Conservation (phyloP, 1,284 basidiomycete species). For the Ustilago curta region DNA sequence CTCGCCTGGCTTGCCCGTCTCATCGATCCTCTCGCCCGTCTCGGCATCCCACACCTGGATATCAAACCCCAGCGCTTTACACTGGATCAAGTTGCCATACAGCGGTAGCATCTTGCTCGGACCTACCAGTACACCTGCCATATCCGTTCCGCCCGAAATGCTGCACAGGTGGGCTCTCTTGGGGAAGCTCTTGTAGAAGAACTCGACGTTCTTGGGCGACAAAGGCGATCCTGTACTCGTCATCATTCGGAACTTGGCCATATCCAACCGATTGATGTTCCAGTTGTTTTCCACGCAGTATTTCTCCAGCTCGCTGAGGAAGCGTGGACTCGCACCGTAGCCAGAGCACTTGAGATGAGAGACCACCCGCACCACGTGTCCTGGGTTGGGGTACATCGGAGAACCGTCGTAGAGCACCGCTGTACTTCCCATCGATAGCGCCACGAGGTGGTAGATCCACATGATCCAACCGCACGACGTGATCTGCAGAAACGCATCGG, state of each 20-base stretch:
- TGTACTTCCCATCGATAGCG: conserved; percentile 55
- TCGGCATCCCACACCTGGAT: conserved; percentile 58
- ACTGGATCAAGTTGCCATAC: conserved; percentile 66
- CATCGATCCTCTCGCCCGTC: conserved; percentile 50
- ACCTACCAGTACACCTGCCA: conserved; percentile 64
- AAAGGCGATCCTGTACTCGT: conserved; percentile 67
- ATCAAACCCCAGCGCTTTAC: conserved; percentile 64
- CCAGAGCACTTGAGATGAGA: conserved; percentile 61
- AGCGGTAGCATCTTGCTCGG: conserved; percentile 57
- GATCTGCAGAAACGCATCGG: conserved; percentile 64
- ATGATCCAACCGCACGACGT: conserved; percentile 68
- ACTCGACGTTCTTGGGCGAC: conserved; percentile 55
- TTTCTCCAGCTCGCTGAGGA: conserved; percentile 51
- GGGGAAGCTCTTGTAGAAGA: conserved; percentile 61
- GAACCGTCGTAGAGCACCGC: conserved; percentile 67
- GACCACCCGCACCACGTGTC: conserved; percentile 55
- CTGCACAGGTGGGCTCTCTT: conserved; percentile 42
- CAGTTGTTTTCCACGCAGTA: conserved; percentile 18
- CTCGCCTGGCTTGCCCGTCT: conserved; percentile 59
- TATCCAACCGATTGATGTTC: conserved; percentile 29
- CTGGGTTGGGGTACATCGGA: conserved; percentile 64
- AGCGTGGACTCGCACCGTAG: conserved; percentile 63
- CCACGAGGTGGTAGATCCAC: conserved; percentile 64
- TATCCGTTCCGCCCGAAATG: conserved; percentile 66
- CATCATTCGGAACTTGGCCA: conserved; percentile 59